Conservation (phyloP, 2,329 filamentous ascomycete species). For the Coniella lustricola region DNA sequence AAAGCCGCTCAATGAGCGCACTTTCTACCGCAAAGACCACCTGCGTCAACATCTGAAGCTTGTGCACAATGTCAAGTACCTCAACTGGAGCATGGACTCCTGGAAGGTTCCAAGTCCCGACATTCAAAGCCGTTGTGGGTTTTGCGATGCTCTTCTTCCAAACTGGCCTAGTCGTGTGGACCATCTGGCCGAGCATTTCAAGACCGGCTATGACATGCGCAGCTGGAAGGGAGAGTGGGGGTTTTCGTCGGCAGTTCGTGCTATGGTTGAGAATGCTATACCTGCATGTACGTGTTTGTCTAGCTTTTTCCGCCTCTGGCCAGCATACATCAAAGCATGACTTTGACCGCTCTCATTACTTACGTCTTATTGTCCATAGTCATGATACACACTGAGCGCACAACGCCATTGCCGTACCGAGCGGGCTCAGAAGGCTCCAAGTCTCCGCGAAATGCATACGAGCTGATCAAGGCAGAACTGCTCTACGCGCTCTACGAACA, state of each 20-base stretch:
- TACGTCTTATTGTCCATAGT: constrained; percentile 43
- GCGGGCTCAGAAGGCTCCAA: constrained; percentile 37
- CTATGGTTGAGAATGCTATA: constrained; percentile 60
- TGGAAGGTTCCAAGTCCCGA: constrained; percentile 56
- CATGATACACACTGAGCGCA: constrained; percentile 57
- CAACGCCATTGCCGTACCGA: constrained; percentile 46
- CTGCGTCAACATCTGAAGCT: constrained; percentile 59
- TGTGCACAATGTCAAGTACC: constrained; percentile 56
- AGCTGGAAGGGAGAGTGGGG: constrained; percentile 67
- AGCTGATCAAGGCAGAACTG: constrained; percentile 52
- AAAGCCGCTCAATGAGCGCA: constrained; percentile 52
- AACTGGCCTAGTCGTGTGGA: constrained; percentile 55
- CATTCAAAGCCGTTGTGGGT: constrained; percentile 58
- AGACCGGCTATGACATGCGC: constrained; percentile 58
- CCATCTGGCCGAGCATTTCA: constrained; percentile 62
- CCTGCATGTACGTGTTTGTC: constrained; percentile 51
- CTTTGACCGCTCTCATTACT: neutral
- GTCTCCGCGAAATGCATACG: constrained; percentile 51
- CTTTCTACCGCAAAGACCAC: constrained; percentile 61
- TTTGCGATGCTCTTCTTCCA: constrained; percentile 56
- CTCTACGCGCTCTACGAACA: constrained; percentile 43
- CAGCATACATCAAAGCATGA: constrained; percentile 23
- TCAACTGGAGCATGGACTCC: constrained; percentile 56
- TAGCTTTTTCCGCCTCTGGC: constrained; percentile 26
- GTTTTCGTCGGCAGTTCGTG: constrained; percentile 53